Evolutionary conservation across 2,329 filamentous ascomycete genomes (phyloP).

Genomic region (Penicillium sp.): DNA sequence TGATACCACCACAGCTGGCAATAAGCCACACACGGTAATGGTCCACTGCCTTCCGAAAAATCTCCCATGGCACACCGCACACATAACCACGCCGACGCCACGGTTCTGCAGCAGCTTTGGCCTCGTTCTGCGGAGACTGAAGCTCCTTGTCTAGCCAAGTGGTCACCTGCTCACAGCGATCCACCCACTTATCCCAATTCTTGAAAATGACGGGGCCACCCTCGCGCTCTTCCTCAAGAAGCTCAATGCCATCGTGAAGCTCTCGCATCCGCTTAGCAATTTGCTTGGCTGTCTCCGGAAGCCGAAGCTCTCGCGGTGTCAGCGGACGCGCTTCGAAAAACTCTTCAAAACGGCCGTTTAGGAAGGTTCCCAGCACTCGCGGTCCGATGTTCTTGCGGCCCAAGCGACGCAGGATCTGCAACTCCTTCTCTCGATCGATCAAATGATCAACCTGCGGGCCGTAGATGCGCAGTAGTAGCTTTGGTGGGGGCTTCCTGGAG

Average conservation of each 20-base stretch:
- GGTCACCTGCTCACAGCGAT: constrained; percentile 57
- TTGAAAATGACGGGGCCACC: constrained; percentile 81
- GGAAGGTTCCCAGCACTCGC: constrained; percentile 85
- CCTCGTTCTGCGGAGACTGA: constrained; percentile 46
- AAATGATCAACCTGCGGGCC: constrained; percentile 93
- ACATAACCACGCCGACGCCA: constrained; percentile 76
- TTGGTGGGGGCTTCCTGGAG: constrained; percentile 58
- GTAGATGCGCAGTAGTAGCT: constrained; percentile 87
- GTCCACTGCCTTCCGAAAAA: constrained; percentile 73
- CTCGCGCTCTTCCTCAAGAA: constrained; percentile 75
- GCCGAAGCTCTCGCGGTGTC: constrained; percentile 72
- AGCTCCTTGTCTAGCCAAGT: constrained; percentile 62
- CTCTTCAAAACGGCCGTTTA: constrained; percentile 93
- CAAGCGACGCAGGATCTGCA: constrained; percentile 81
- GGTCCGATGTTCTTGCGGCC: constrained; percentile 93
- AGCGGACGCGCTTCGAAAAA: constrained; percentile 85
- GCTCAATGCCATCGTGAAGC: constrained; percentile 87
- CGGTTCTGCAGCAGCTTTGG: constrained; percentile 48
- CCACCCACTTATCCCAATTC: constrained; percentile 94
- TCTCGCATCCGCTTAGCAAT: constrained; percentile 98
- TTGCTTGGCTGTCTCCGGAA: constrained; percentile 80
- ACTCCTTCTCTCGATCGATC: constrained; percentile 88
- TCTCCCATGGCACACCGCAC: constrained; percentile 79
- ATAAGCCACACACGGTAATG: constrained; percentile 77
- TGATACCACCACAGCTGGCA: constrained; percentile 67